Evolutionary conservation across 805 yeast genomes (phyloP), one percentile per base, ranked within the genome.

Genomic region (Kockiozyma suomiensis): DNA sequence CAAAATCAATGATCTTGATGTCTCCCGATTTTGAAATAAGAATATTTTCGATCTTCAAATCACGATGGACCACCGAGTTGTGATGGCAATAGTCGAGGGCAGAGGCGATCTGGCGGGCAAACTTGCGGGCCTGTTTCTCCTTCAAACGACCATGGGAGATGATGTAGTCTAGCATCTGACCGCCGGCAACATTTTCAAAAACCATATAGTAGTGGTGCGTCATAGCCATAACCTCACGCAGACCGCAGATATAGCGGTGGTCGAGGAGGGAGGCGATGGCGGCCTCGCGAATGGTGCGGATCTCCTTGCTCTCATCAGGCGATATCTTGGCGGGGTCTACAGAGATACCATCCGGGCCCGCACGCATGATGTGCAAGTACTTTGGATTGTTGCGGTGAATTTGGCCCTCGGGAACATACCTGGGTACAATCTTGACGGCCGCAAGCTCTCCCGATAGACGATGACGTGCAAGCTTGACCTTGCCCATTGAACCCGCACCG

Each of bases 401-500:
- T 38, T 35, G 53, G 33, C 65, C 65, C 33, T 53, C 59, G 2
- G 64, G 57, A 10, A 59, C 55, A 48, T 62, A 62, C 3, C 68
- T 66, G 8, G 65, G 58, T n/a, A 65, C 64, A 25, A 66, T 62
- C 47, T 65, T 59, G 26, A 63, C 62, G 12, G 70, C 66, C 5
- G 97, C 97, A 67, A 89, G 92, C 61, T 82, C 83, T 49, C 72
- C 72, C 0, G 97, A 90, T 37, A 84, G 74, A 66, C 88, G 83
- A 76, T 92, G 96, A 69, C 84, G 86, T 1, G 98, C 98, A 41
- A 94, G 79, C 75, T 94, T 94, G 51, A 94, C 99, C 73, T 93
- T 96, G 60, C 99, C 99, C 99, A 94, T 94, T 0, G 97, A 90
- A 2, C 99, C 99, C 1, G 98, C 97, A 45, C 99, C 99, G 48